Base-by-base conservation (phyloP, 31 red algal species). In the Odonthalia washingtoniensis region DNA sequence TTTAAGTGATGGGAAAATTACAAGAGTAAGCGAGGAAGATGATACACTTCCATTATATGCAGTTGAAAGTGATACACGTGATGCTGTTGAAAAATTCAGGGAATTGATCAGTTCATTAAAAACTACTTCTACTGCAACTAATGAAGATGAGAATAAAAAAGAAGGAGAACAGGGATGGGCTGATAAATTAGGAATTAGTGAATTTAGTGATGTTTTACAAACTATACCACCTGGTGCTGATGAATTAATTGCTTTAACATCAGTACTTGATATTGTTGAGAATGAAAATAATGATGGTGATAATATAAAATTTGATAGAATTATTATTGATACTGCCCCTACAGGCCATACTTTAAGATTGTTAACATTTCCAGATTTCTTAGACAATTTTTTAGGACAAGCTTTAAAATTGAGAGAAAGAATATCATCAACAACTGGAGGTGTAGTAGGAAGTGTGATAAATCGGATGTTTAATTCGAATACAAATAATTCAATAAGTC, bases 141-240 rank as follows among this genome's bases (percentile, higher is more conserved):
- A 24, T 18, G 44, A 40, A 52, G 81, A 80, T 39, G 82, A 85
- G 28, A 31, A 36, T 17, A 27, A 46, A 9, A 77, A 68, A 31
- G 90, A 30, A 5, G 46, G 52, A 35, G 68, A 81, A 9, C 33
- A 70, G 0, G 52, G 61, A 5, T 81, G 66, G 88, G 75, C 80
- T 46, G 63, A 39, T 53, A 65, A 75, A 43, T 21, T 87, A 24
- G 94, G 93, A 6, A 69, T 98, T 37, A 39, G 80, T 4, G 96
- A 98, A 74, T 86, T 98, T 42, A 85, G 85, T 24, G 93, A 94
- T 0, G 79, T 98, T 12, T 70, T 98, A 21, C 91, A 95, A 35
- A 98, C 94, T 65, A 85, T 98, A 43, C 96, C 96, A 26, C 97
- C 97, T 0, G 97, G 97, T 27, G 90, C 94, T 43, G 97, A 99